Evolutionary conservation across 352 stramenopile genomes (phyloP), one percentile per base, ranked within the genome.

Genomic region (Globisporangium polare): DNA sequence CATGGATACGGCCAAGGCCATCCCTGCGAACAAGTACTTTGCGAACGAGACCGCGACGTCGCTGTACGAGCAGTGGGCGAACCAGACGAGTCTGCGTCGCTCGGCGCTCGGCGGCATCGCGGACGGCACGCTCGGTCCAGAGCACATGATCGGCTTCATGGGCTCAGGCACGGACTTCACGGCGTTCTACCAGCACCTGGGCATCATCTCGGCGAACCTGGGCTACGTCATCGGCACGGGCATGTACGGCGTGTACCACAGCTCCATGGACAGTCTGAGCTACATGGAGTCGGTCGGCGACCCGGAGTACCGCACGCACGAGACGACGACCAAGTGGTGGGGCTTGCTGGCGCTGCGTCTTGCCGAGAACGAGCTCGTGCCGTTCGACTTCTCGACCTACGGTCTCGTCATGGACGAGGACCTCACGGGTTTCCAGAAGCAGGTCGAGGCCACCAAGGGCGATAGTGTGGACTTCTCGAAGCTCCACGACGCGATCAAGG

Each of bases 161-260:
- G 80, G 80, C 15, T 80, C 74, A 2, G 82, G 68, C 18, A 84
- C 78, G 10, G 82, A 90, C 64, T 91, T 89, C 33, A 89, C 78
- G 13, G 73, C 73, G 2, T 96, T 96, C 63, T 75, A 91, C 50
- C 80, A 94, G 59, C 80, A 92, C 65, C 64, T 95, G 31, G 88
- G 88, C 26, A 83, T 96, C 46, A 72, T 88, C 18, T 88, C 74
- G 12, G 72, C 90, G 18, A 86, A 92, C 58, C 71, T 96, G 45
- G 71, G 63, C 10, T 94, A 89, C 47, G 53, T 37, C 5, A 39
- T 81, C 26, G 63, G 42, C 17, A 62, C 22, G 26, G 46, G 55
- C 2, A 66, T 58, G n/a, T 92, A 93, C 61, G 88, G 86, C 27
- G 73, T 79, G 24, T 96, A 96, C 63, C 90, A 97, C 66, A 90